Base-by-base conservation (phyloP, 768 basidiomycete genomes). In the Russula sp. region DNA sequence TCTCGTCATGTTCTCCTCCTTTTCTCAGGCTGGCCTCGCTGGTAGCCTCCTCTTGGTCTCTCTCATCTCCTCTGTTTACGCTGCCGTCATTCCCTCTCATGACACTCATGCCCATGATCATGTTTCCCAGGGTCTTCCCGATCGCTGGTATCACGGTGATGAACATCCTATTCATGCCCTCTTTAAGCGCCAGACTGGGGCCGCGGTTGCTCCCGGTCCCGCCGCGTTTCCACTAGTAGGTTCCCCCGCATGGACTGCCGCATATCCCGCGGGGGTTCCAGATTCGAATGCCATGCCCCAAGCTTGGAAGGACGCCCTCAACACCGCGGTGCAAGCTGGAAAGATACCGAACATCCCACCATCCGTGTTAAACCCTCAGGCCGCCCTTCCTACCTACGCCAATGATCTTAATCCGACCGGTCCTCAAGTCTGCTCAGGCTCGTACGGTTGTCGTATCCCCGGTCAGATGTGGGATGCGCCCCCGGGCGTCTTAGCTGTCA, bases 221-320 rank as follows among this genome's bases (percentile, higher is more conserved):
- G 31, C 59, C 32, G 27, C 57, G 6, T 50, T 50, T n/a, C 56
- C 65, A 31, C 42, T 61, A 22, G 68, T 72, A 11, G 73, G 73
- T 20, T 65, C 70, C 8, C 56, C 67, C 6, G 73, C 71, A 56
- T 77, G 75, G 73, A 39, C 64, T 18, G 71, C 73, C 20, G 66
- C 67, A 47, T 77, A 76, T 70, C 77, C 78, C 6, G 40, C 52
- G 7, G 54, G 50, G 4, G 72, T 71, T 3, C 74, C 78, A 2
- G 69, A 73, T 32, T 57, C 68, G 3, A 66, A 59, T 31, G 44
- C 40, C 0, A 64, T 79, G 50, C 79, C 79, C 22, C 68, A 75
- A 51, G 70, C 72, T 7, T 82, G 81, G 81, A 58, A 71, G 32
- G 75, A 75, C 48, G 76, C 77, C 6, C 75, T 80, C 62, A 64